These are phyloP conservation scores for Plasmodium knowlesi DNA, from an alignment of 169 alveolate species.

Conservation along the genomic window DNA sequence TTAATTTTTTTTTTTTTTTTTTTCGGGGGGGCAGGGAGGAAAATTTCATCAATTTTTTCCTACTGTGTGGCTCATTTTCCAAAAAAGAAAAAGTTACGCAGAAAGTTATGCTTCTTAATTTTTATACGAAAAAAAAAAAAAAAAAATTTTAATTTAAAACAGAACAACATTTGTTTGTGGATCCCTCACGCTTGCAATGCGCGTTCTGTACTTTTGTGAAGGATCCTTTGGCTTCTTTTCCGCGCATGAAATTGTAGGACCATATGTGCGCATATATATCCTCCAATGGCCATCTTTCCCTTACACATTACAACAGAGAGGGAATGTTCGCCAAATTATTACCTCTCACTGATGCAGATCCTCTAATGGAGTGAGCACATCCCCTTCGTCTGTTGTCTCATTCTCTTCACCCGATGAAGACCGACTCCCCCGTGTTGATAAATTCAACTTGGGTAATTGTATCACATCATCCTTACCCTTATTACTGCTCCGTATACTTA, in stretches of 20 bases:
- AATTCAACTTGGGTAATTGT: conserved; percentile 42
- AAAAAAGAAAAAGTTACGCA: too few species aligned
- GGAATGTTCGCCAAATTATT: neutral
- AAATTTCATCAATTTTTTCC: neutral
- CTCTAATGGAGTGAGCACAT: neutral
- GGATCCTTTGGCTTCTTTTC: neutral
- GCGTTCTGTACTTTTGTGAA: neutral
- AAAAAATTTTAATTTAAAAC: too few species aligned
- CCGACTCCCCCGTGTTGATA: neutral
- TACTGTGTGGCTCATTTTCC: neutral
- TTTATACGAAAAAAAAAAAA: neutral
- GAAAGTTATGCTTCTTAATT: neutral
- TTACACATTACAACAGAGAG: neutral
- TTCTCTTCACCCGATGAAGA: conserved; percentile 13
- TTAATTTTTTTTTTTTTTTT: too few species aligned
- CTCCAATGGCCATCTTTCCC: neutral
- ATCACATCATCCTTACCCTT: conserved; percentile 8
- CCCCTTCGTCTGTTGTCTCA: neutral
- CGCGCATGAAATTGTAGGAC: too few species aligned
- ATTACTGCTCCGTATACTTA: conserved; percentile 29
- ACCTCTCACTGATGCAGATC: neutral
- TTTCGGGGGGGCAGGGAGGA: neutral
- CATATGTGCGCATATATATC: too few species aligned
- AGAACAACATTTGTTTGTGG: neutral
- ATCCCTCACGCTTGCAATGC: neutral